Base-by-base conservation (phyloP, 2,329 filamentous ascomycete genomes). In the Trichoderma gracile region DNA sequence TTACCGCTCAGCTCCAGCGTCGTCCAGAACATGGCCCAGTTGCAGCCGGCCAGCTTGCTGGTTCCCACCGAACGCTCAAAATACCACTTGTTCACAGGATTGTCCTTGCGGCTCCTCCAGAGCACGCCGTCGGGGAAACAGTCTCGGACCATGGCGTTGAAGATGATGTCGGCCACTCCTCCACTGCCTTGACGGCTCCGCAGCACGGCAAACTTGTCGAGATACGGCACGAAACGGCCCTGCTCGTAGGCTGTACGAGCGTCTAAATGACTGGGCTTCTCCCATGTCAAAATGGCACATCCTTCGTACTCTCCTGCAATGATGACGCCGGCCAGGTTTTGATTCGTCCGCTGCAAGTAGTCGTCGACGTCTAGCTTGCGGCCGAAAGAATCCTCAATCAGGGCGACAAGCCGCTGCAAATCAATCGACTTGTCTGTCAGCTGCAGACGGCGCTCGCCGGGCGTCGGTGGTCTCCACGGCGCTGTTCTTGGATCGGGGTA, bases 11-110 rank as follows among this genome's bases (percentile, higher is more conserved):
- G 81, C 53, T 86, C 85, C 0, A 85, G 82, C 1, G 90, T 95
- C 1, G 95, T 99, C 93, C 95, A 99, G 73, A 99, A 99, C 93
- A 98, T 97, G 3, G 93, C 92, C 95, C 95, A 99, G 70, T 93
- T 89, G 52, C 86, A 91, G n/a, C 85, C 87, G 0, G 84, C 82
- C 43, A 99, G 78, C 78, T 96, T 95, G 83, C 89, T 90, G 2
- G 89, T 93, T 0, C 95, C 95, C 54, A 85, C 80, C 2, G 91
- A 92, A 54, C 95, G 84, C 78, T 99, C 95, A 78, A 98, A 97
- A 76, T 99, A 99, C 95, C 95, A 99, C 75, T 97, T 97, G 74
- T 99, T 99, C 5, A 99, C 95, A 0, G 93, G 94, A 73, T 99
- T 98, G 73, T 93, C 87, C 72, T 89, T 90, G 58, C 95, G 83